phyloP scores from a whole-genome alignment of 495 filamentous ascomycete genomes.

The Trichoderma parareesei region DNA sequence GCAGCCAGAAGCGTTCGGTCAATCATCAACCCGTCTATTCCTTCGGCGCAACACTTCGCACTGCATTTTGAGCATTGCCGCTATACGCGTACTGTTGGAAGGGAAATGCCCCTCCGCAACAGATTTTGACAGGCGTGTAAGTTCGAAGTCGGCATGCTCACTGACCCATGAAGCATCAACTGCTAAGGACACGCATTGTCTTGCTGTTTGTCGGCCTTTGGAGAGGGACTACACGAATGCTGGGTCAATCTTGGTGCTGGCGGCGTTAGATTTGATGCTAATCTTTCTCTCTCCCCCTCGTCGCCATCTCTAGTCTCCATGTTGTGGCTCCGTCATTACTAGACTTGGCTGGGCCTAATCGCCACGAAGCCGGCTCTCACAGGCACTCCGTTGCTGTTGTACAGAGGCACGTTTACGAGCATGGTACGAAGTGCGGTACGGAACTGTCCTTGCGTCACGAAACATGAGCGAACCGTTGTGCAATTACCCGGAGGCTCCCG shows the following conservation, averaged over 20 bases:
- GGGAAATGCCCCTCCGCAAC: neutral
- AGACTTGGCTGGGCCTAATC: neutral
- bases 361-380: neutral
- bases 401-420: neutral
- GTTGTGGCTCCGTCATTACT: neutral
- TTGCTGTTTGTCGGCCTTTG: conserved; percentile 1
- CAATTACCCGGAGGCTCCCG: conserved; percentile 5
- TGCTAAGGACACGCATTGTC: neutral
- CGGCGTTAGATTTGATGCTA: neutral
- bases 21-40: neutral
- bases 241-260: neutral
- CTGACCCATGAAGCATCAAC: neutral
- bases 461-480: neutral
- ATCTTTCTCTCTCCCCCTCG: neutral
- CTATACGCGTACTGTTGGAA: neutral
- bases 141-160: neutral
- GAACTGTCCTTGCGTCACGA: neutral
- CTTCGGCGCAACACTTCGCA: neutral
- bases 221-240: neutral
- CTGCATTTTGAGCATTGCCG: neutral
- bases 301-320: neutral
- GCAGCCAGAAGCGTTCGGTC: neutral
- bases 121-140: neutral
- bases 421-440: neutral
- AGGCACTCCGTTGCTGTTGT: neutral